A percentile compares a stretch with the other conserved stretches of the same genome.
Evolutionary conservation across 1,139 yeast genomes (phyloP).

Genomic region (Debaryomycetaceae sp.): DNA sequence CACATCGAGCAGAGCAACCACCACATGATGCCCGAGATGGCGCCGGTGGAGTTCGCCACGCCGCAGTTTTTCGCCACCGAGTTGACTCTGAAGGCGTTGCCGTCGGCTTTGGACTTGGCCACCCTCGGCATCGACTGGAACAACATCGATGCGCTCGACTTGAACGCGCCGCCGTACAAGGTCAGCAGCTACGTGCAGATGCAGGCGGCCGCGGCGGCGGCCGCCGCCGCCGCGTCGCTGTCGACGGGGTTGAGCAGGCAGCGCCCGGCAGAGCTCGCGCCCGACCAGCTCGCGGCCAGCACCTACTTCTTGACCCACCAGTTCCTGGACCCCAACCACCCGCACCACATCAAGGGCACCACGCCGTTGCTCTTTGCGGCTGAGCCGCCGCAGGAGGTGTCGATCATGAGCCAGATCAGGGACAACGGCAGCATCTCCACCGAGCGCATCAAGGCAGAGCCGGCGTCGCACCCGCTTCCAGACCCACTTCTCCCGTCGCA

Average conservation of each 20-base stretch:
- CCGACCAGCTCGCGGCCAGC: conserved; percentile 1
- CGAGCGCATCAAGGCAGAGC: too few species aligned
- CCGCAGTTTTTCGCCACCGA: conserved; percentile 55
- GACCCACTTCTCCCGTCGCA: too few species aligned
- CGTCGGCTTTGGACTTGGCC: conserved; percentile 23
- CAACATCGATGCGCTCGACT: conserved; percentile 27
- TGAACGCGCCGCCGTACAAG: conserved; percentile 11
- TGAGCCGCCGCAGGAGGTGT: conserved; percentile 14
- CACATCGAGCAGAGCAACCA: conserved; percentile 24
- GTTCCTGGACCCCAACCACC: conserved; percentile 32
- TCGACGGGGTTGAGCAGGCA: conserved; percentile 10
- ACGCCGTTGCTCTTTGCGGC: conserved; percentile 35
- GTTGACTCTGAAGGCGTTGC: conserved; percentile 16
- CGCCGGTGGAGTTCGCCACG: conserved; percentile 73
- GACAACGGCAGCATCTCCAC: background rate
- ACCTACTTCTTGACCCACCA: conserved; percentile 19
- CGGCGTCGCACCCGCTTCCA: too few species aligned
- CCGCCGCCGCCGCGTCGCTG: conserved; percentile 10
- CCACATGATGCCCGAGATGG: conserved; percentile 39
- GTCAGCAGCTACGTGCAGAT: conserved; percentile 1
- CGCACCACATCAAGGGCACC: conserved; percentile 33
- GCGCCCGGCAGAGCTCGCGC: background rate
- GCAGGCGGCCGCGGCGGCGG: conserved; percentile 1
- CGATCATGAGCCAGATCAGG: background rate
- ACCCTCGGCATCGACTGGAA: conserved; percentile 33